Base-by-base conservation (phyloP, 1,139 yeast species). In the Nakaseomyces kungkrabaensis region DNA sequence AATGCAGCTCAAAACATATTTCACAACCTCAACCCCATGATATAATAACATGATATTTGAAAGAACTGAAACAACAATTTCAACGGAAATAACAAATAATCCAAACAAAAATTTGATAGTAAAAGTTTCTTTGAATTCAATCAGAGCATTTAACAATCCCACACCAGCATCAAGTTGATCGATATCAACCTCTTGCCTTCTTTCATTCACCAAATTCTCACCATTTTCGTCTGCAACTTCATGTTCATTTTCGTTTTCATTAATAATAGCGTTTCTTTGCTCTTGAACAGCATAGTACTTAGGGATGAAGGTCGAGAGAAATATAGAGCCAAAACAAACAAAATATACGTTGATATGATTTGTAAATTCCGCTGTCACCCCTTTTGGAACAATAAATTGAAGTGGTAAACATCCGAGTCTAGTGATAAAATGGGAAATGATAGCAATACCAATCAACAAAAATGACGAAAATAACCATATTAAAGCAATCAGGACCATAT, bases 401-500 rank as follows among this genome's bases (percentile, higher is more conserved):
- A 41, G 10, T 5, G 44, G 44, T n/a, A 41, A 17, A 25, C 11
- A 27, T 10, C 24, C 24, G 2, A 41, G 25, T 29, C 34, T 41
- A 13, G 34, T 13, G 4, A 25, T 27, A 7, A 71, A 47, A 46
- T 76, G 67, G 0, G 75, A 72, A 1, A 57, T 42, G 6, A 76
- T 45, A 0, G 68, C 55, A 0, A 72, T 52, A 4, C 67, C 58
- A 31, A 75, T 56, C 4, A 78, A 70, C 31, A 84, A 65, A 0
- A 79, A 48, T 1, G 81, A 75, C 0, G 95, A 81, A 63, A 82
- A 83, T 1, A 77, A 60, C 95, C 97, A 89, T 32, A 89, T 71
- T 65, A 77, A 68, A 1, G 72, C 63, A 44, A 89, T 71, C 46
- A 92, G 68, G 0, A 67, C 68, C 40, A 76, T 71, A 46, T 89